phyloP scores from a whole-genome alignment of 2,329 filamentous ascomycete species.

The Colletotrichum kahawae region DNA sequence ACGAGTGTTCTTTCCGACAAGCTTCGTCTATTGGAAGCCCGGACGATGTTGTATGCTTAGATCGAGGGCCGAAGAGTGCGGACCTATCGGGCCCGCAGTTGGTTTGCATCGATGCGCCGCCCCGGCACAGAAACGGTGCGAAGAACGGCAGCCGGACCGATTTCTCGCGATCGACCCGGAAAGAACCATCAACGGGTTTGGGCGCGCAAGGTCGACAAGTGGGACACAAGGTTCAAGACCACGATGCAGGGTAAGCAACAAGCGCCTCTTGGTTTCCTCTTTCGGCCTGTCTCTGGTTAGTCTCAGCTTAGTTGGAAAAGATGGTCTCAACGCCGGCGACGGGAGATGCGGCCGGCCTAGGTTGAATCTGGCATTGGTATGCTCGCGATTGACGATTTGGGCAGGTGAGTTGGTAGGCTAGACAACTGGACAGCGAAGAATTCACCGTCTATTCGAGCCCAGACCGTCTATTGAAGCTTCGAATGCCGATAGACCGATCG shows the following conservation, averaged over 20 bases:
- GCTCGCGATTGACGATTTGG: not conserved
- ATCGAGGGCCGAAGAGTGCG: not conserved
- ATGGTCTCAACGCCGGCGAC: not conserved
- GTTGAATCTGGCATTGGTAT: not conserved
- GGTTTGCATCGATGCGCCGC: not conserved
- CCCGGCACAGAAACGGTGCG: not conserved
- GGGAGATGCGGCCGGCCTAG: not conserved
- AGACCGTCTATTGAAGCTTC: not conserved
- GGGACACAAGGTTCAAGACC: not conserved
- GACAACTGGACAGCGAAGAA: not conserved
- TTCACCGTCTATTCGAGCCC: not conserved
- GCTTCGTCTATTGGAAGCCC: not conserved
- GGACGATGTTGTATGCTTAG: not conserved
- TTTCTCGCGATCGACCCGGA: not conserved
- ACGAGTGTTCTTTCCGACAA: not conserved
- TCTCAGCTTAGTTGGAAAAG: not conserved
- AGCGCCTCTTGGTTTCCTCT: not conserved
- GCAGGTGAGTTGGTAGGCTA: not conserved
- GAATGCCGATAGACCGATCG: not conserved
- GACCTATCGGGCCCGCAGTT: not conserved
- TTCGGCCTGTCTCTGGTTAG: not conserved
- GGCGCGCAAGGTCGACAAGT: not conserved
- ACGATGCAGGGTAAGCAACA: not conserved
- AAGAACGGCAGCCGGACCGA: not conserved
- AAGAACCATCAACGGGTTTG: not conserved